A percentile compares a stretch with the other conserved stretches of the same genome.
These are phyloP conservation scores for Suhomyces kunorum DNA, from an alignment of 1,139 yeast genomes.

Conservation along the genomic window DNA sequence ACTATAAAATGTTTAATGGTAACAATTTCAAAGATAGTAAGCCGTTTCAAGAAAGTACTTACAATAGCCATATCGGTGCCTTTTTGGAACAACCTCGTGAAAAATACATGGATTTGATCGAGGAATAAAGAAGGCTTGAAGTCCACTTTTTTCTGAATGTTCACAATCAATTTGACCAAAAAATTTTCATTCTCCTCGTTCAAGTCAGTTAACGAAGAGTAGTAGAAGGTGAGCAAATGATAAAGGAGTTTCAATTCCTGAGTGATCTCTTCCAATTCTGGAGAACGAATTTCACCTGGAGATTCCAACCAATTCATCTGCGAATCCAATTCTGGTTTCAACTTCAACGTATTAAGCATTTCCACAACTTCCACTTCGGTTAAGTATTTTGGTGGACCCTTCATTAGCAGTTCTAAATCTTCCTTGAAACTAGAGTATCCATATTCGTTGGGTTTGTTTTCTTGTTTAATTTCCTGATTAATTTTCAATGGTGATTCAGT, in stretches of 20 bases:
- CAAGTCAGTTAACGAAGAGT: background rate
- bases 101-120: conserved; percentile 12
- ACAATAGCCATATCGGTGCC: conserved; percentile 7
- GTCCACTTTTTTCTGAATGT: conserved; percentile 19
- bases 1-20: conserved; percentile 20
- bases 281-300: background rate
- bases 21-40: conserved; percentile 23
- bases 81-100: conserved; percentile 8
- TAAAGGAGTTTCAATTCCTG: conserved; percentile 3
- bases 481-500: conserved; percentile 26
- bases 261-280: background rate
- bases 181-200: conserved; percentile 13
- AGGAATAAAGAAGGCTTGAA: conserved; percentile 15
- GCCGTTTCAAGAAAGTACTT: conserved; percentile 17
- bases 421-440: conserved; percentile 26
- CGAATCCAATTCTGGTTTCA: background rate
- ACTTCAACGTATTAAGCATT: conserved; percentile 10
- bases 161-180: conserved; percentile 18
- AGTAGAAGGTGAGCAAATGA: conserved; percentile 5
- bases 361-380: conserved; percentile 24
- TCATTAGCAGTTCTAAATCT: conserved; percentile 29
- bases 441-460: conserved; percentile 3
- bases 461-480: conserved; percentile 12
- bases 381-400: conserved; percentile 15
- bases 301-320: background rate